Conservation (phyloP, 495 filamentous ascomycete genomes). For the Penicillium bovifimosum region DNA sequence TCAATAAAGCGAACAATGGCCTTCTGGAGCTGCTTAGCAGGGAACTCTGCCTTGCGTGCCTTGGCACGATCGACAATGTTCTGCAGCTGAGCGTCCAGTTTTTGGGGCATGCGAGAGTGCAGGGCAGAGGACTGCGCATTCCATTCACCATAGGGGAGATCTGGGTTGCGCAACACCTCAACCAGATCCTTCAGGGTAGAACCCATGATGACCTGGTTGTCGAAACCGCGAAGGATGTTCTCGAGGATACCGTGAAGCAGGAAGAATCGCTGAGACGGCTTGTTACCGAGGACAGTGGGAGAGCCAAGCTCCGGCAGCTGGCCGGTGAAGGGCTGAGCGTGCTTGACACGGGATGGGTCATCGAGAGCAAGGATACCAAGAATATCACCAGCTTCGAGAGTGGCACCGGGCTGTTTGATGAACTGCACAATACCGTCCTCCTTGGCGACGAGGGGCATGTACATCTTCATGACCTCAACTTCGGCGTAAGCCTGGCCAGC, state of each 20-base stretch:
- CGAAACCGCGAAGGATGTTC: slow-evolving; percentile 89
- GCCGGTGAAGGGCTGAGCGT: slow-evolving; percentile 91
- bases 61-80: slow-evolving; percentile 80
- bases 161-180: slow-evolving; percentile 79
- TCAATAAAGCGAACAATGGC: slow-evolving; percentile 82
- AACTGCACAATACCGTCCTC: slow-evolving; percentile 96
- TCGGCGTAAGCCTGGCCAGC: slow-evolving; percentile 94
- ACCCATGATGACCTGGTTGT: slow-evolving; percentile 96
- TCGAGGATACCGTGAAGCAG: slow-evolving; percentile 70
- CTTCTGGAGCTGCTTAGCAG: slow-evolving; percentile 80
- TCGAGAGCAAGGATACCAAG: slow-evolving; percentile 96
- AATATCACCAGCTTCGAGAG: slow-evolving; percentile 97
- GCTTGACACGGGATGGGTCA: slow-evolving; percentile 94
- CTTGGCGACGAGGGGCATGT: slow-evolving; percentile 96
- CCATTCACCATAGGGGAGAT: slow-evolving; percentile 96
- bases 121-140: slow-evolving; percentile 90
- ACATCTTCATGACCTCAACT: slow-evolving; percentile 99
- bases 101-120: slow-evolving; percentile 92
- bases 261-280: slow-evolving; percentile 83
- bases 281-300: slow-evolving; percentile 81
- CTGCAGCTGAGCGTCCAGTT: slow-evolving; percentile 73
- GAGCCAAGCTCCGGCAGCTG: slow-evolving; percentile 84
- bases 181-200: slow-evolving; percentile 82
- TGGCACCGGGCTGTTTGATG: slow-evolving; percentile 97
- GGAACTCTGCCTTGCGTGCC: slow-evolving; percentile 78